Base-by-base conservation (phyloP, 164 flowering plant genomes). In the Vitis amurensis region DNA sequence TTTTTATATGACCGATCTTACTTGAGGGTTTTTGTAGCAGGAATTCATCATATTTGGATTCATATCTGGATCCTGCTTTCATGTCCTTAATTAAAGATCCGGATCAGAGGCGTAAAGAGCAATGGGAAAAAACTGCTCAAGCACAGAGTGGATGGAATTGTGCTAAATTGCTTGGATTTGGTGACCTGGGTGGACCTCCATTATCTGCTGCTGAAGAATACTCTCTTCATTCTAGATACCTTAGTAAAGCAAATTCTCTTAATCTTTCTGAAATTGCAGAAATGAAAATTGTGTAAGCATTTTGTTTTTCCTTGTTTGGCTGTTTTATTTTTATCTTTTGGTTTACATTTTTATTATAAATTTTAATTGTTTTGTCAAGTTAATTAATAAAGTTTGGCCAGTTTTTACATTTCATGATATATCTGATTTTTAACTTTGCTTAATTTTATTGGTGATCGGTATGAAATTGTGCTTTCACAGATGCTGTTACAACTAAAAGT, bases 191-290 rank as follows among this genome's bases (percentile, higher is more conserved):
- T 53, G 91, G 92, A 11, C 97, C 94, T 80, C 87, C 96, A 44
- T 76, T 96, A 55, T 88, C 99, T 64, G 85, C 86, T 69, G 90
- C 97, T 47, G 99, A 96, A 75, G 98, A 96, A 76, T 92, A 91
- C 71, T 91, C 99, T 8, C 93, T 96, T 69, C 98, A 93, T 83
- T 89, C 98, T 3, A 84, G 99, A 92, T 96, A 91, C 78, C 94
- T 96, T 64, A 82, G 96, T 11, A 96, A 93, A 86, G 97, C 98
- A 63, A 93, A 92, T 79, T 89, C 98, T 60, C 84, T 92, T 61
- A 92, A 89, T 79, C 94, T 96, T 71, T 87, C 99, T 61, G 99
- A 96, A 83, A 92, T 96, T 84, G 93, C 98, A 59, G 99, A 96
- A 85, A 96, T 96, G 99, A 96, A 90, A 80, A 93, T 96, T 78